Base-by-base conservation (phyloP, 169 alveolate species). In the Plasmodium berghei region DNA sequence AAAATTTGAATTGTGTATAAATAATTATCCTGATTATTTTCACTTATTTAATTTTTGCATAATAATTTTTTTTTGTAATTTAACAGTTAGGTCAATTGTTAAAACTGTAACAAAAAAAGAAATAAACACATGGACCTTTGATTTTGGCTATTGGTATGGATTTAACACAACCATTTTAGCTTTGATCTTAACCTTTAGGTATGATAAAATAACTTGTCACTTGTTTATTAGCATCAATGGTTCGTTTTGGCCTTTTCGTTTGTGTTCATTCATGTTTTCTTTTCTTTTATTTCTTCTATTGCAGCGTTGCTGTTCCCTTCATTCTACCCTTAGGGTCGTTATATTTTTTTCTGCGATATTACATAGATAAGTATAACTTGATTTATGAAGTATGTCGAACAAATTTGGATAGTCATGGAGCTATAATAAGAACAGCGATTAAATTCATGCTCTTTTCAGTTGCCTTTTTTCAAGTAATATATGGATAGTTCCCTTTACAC, bases 101-200 rank as follows among this genome's bases (percentile, higher is more conserved):
- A 69, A 80, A 56, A 80, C 45, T 5, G 28, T 80, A 22, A 80
- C 90, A 26, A 80, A 80, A 45, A 80, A 80, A 42, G 90, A 80
- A 80, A 80, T 40, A 10, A 45, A 72, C 54, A 63, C 90, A 18
- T 87, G 93, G 85, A 80, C 88, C 20, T 94, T 94, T 73, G 96
- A 94, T 62, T 89, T 94, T 85, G 96, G 96, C 22, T 94, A 92
- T 71, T 94, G 96, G 96, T 94, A 94, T 55, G 96, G 95, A 67
- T 94, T 91, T 88, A 94, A 94, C 80, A 85, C 93, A n/a, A 73
- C 96, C 24, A 87, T 92, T 28, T 71, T 94, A 69, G 93, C 96
- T 52, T 73, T 94, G 71, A 93, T 92, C 71, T 62, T 94, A 80
- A 92, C 93, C 16, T 94, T 94, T 89, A 92, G 96, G 96, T 93